Percentiles rank a stretch among this genome's conserved stretches.
Evolutionary conservation across 2,329 filamentous ascomycete genomes (phyloP).

Genomic region (Neophaeococcomyces mojaviensis): DNA sequence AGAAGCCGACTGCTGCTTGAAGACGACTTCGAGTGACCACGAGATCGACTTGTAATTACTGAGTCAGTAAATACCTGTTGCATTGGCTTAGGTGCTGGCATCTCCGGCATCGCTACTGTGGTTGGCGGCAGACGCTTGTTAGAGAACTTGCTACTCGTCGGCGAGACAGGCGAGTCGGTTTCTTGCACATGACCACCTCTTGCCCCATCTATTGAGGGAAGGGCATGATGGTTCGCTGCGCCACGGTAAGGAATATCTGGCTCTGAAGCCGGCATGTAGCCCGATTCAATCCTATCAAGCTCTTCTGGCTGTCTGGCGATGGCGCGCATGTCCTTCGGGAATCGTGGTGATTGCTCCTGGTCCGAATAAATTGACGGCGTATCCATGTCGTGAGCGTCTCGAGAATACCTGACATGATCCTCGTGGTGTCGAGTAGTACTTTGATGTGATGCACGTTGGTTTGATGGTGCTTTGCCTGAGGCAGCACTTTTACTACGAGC

Average conservation of each 20-base stretch:
- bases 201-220: background rate
- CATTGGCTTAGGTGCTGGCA: background rate
- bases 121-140: background rate
- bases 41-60: background rate
- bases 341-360: constrained; percentile 3
- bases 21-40: constrained; percentile 10
- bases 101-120: background rate
- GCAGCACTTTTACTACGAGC: too few relatives aligned
- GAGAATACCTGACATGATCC: background rate
- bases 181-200: background rate
- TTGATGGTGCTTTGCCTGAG: background rate
- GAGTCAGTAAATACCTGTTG: constrained; percentile 3
- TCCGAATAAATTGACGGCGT: constrained; percentile 4
- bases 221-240: background rate
- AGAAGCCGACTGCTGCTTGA: constrained; percentile 12
- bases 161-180: background rate
- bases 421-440: background rate
- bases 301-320: background rate
- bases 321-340: constrained; percentile 3
- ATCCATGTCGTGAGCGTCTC: background rate
- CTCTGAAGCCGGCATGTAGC: background rate
- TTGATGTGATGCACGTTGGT: background rate
- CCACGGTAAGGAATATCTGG: background rate
- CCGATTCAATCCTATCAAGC: background rate
- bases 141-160: background rate